phyloP scores from a whole-genome alignment of 192 early-diverging fungal genomes.

The Glomus cerebriforme region DNA sequence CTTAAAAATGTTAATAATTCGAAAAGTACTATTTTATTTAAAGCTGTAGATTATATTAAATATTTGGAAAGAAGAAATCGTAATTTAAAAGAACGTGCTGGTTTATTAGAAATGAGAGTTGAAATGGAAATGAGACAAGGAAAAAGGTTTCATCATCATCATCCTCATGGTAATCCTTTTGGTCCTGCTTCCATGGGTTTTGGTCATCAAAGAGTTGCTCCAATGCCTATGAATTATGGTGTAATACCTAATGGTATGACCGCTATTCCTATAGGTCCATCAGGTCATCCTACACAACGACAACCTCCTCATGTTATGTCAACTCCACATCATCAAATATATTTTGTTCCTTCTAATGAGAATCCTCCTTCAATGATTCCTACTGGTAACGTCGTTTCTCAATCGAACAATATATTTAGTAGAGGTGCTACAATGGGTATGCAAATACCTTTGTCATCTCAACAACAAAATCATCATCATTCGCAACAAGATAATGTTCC shows the following conservation, averaged over 20 bases:
- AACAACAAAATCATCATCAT: conserved; percentile 3
- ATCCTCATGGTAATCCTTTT: conserved; percentile 9
- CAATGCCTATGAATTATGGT: conserved; percentile 25
- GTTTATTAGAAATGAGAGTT: conserved; percentile 40
- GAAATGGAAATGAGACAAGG: conserved; percentile 32
- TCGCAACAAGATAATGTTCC: conserved; percentile 9
- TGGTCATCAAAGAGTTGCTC: conserved; percentile 23
- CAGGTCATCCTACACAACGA: not conserved
- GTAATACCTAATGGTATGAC: conserved; percentile 18
- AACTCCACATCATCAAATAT: not conserved
- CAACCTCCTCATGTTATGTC: not conserved
- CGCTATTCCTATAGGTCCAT: not conserved
- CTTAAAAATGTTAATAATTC: conserved; percentile 68
- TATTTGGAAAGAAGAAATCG: conserved; percentile 62
- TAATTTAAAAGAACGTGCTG: conserved; percentile 44
- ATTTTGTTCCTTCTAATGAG: not conserved
- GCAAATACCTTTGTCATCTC: conserved; percentile 1
- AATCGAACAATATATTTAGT: conserved; percentile 19
- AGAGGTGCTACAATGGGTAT: not conserved
- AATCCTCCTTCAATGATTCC: not conserved
- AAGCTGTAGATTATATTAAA: conserved; percentile 66
- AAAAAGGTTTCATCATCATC: conserved; percentile 26
- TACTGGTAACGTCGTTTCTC: not conserved
- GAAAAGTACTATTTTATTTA: conserved; percentile 67
- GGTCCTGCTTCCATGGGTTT: conserved; percentile 9